Evolutionary conservation across 2,329 filamentous ascomycete species (phyloP).

Genomic region (Fusarium euwallaceae): DNA sequence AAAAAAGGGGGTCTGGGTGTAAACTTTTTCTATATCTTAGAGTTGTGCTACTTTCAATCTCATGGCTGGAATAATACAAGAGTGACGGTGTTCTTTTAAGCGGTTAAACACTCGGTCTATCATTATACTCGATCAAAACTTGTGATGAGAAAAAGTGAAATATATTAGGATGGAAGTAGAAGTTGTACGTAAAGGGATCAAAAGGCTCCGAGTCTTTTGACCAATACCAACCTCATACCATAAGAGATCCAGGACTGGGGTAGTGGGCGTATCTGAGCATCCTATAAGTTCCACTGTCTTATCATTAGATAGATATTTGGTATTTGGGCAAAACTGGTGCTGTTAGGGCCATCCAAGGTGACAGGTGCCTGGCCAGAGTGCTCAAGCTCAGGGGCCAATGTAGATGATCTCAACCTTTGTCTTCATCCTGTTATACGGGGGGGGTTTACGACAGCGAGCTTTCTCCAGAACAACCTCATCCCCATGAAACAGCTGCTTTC

Average conservation of each 20-base stretch:
- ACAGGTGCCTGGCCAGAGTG: neutral
- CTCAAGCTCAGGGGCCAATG: neutral
- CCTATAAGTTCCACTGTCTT: too few species aligned
- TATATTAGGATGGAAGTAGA: neutral
- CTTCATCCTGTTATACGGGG: neutral
- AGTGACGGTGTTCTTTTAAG: neutral
- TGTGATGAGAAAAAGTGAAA: neutral
- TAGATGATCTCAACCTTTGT: neutral
- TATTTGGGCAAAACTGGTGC: neutral
- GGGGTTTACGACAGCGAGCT: neutral
- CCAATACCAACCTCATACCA: too few species aligned
- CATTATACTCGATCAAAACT: neutral
- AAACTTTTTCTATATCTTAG: slow-evolving; percentile 24
- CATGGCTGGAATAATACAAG: slow-evolving; percentile 32
- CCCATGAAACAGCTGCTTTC: neutral
- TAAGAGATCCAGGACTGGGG: neutral
- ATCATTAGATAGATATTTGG: too few species aligned
- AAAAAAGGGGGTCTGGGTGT: slow-evolving; percentile 25
- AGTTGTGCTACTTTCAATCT: slow-evolving; percentile 16
- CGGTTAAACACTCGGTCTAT: neutral
- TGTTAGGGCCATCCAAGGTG: neutral
- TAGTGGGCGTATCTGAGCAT: too few species aligned
- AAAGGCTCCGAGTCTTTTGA: too few species aligned
- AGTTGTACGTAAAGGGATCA: neutral
- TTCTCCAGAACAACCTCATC: neutral